phyloP scores from a whole-genome alignment of 1,284 basidiomycete genomes.

The Cutaneotrichosporon sp. region DNA sequence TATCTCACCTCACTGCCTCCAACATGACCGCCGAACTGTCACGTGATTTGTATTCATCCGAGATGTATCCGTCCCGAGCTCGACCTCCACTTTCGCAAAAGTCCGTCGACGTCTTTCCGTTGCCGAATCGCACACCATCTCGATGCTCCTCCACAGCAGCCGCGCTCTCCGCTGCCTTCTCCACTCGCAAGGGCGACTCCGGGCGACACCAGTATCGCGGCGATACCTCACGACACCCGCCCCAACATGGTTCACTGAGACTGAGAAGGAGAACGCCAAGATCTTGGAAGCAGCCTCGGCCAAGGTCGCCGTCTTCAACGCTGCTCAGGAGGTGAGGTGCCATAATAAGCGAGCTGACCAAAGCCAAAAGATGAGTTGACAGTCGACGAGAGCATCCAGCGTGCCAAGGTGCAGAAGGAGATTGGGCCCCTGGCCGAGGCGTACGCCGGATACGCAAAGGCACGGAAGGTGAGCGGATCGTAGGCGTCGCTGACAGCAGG shows the following conservation, averaged over 20 bases:
- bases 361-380: constrained; percentile 21
- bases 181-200: not conserved
- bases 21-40: not conserved
- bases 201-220: no score
- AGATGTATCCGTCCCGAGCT: not conserved
- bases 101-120: not conserved
- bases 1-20: no score
- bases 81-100: constrained; percentile 5
- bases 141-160: constrained; percentile 3
- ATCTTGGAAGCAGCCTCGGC: constrained; percentile 18
- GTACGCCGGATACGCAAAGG: constrained; percentile 58
- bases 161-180: not conserved
- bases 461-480: constrained; percentile 54
- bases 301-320: constrained; percentile 13
- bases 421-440: constrained; percentile 60
- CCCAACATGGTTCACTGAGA: constrained; percentile 12
- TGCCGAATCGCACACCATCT: not conserved
- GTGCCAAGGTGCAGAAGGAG: constrained; percentile 59
- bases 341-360: not conserved
- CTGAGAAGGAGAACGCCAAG: constrained; percentile 16
- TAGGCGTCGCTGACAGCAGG: constrained; percentile 52
- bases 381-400: constrained; percentile 55
- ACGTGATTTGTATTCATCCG: not conserved
- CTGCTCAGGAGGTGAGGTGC: constrained; percentile 12
- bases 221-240: not conserved